Conservation (phyloP, 2,329 filamentous ascomycete genomes). For the Zalaria obscura region DNA sequence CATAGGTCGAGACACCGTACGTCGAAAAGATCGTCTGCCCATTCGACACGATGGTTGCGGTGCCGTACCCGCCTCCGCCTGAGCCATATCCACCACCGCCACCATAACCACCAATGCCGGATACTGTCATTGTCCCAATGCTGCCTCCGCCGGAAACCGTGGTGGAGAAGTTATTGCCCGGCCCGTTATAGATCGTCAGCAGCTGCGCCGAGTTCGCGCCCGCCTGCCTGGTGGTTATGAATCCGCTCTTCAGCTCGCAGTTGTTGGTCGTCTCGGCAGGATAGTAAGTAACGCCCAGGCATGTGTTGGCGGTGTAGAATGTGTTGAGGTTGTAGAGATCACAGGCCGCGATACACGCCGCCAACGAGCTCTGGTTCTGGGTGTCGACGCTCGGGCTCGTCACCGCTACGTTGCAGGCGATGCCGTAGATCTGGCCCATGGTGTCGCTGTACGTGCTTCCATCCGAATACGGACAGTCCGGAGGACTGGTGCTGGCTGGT, state of each 20-base stretch:
- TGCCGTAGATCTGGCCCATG: conserved; percentile 14
- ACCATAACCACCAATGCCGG: neutral
- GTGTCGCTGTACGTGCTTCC: conserved; percentile 10
- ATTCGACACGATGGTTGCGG: conserved; percentile 7
- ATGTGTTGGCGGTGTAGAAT: conserved; percentile 11
- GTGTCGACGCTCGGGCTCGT: conserved; percentile 10
- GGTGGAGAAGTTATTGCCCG: conserved; percentile 6
- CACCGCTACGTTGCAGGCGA: conserved; percentile 12
- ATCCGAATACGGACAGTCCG: conserved; percentile 13
- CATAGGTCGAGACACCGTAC: conserved; percentile 13
- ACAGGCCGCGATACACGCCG: conserved; percentile 16
- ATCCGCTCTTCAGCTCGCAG: conserved; percentile 12
- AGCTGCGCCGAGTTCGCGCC: conserved; percentile 9
- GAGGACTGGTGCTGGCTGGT: conserved; percentile 4
- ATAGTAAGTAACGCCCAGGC: conserved; percentile 14
- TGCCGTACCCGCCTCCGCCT: neutral
- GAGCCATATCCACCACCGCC: conserved; percentile 2
- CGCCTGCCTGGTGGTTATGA: conserved; percentile 2
- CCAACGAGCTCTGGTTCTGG: conserved; percentile 10
- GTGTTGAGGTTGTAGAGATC: conserved; percentile 15
- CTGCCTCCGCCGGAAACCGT: conserved; percentile 3
- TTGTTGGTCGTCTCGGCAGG: conserved; percentile 7
- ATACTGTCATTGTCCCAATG: conserved; percentile 2
- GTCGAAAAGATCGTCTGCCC: conserved; percentile 11
- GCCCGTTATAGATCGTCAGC: conserved; percentile 6